Base-by-base conservation (phyloP, 2,329 filamentous ascomycete genomes). In the Coniochaeta sp. region DNA sequence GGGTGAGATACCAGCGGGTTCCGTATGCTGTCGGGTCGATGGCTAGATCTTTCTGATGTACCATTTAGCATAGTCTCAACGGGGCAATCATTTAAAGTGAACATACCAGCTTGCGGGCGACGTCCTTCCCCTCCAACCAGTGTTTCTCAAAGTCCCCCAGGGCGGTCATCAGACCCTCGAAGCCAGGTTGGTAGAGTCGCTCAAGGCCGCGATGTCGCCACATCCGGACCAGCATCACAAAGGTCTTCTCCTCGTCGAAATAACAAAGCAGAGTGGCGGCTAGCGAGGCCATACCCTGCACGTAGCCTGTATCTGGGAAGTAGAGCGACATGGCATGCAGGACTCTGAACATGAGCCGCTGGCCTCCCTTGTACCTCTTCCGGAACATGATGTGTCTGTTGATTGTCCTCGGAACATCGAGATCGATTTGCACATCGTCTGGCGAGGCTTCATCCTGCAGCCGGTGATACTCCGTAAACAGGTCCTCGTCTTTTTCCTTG, bases 361-460 rank as follows among this genome's bases (percentile, higher is more conserved):
- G 93, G 1, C 93, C 95, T 62, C 95, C 95, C 26, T 91, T 86
- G 75, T 99, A 99, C 58, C 95, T 84, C 64, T 87, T 84, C 54
- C 95, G 87, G 71, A 99, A 99, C 93, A 99, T 97, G 73, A 99
- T 93, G 75, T 99, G 95, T 64, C 90, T 87, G 72, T 87, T 96
- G 72, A 99, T 96, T 5, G 95, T 98, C 59, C 95, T 84, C 0
- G 95, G 95, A 19, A 99, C 95, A 72, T 99, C 95, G 50, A 98
- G 85, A 72, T 99, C 95, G 67, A 99, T 99, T 75, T 99, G 95
- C 24, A 93, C 87, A 72, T 99, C 95, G 70, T 99, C 95, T 0
- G 91, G 87, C 2, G 90, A 96, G 59, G 85, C 85, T 62, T 86
- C 77, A 17, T 86, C 79, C 69, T 96, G 88, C 31, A 96, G 82